Percentiles rank a stretch among this genome's conserved stretches.
Conservation (phyloP, 2,329 filamentous ascomycete genomes). For the Chaetomium sp. region DNA sequence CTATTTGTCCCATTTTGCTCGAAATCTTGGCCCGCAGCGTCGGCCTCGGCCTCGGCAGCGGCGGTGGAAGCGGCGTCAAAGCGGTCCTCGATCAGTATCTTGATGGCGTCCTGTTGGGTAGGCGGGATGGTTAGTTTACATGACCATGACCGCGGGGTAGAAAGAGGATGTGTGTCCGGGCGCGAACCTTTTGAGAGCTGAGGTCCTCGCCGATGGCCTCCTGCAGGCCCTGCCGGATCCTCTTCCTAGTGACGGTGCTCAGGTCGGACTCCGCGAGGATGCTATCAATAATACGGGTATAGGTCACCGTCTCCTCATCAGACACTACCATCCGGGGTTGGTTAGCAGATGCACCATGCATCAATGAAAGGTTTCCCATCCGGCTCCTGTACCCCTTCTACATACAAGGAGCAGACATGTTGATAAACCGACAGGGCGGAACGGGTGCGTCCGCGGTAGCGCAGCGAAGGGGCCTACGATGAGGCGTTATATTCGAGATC, state of each 20-base stretch:
- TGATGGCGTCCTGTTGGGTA: slow-evolving; percentile 58
- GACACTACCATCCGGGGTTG: slow-evolving; percentile 34
- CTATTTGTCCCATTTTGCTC: slow-evolving; percentile 40
- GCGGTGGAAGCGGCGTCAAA: slow-evolving; percentile 50
- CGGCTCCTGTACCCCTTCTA: neutral
- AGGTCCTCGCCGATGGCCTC: slow-evolving; percentile 50
- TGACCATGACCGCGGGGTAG: neutral
- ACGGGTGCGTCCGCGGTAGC: slow-evolving; percentile 10
- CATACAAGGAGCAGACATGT: slow-evolving; percentile 24
- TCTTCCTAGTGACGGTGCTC: slow-evolving; percentile 57
- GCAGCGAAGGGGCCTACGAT: slow-evolving; percentile 5
- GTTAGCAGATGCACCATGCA: slow-evolving; percentile 9
- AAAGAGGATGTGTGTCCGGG: neutral
- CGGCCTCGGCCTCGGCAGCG: too few relatives aligned
- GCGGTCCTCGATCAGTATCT: slow-evolving; percentile 63
- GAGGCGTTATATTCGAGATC: slow-evolving; percentile 5
- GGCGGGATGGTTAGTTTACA: neutral
- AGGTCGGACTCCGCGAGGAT: slow-evolving; percentile 54
- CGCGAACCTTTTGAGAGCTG: slow-evolving; percentile 49
- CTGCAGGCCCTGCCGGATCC: slow-evolving; percentile 53
- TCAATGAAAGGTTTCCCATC: neutral
- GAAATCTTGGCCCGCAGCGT: slow-evolving; percentile 36
- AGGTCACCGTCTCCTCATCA: slow-evolving; percentile 43
- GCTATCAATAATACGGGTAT: slow-evolving; percentile 53
- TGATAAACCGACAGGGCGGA: slow-evolving; percentile 15